phyloP scores from a whole-genome alignment of 208 protist genomes.

The Acanthamoeba royreba region DNA sequence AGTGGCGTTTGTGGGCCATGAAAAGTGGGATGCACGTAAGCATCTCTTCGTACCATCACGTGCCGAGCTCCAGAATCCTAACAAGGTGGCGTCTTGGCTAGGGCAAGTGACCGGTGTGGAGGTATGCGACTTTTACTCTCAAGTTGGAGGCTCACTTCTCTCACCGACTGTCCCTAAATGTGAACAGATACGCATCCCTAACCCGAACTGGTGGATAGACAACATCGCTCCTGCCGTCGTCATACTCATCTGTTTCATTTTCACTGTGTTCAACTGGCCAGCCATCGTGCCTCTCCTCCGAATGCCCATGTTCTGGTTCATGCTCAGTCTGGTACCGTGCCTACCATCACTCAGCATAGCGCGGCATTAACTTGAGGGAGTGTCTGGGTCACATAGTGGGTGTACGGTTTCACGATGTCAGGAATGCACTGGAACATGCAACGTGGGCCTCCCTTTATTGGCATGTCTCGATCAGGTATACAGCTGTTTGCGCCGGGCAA shows the following conservation, averaged over 20 bases:
- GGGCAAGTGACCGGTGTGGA: not conserved
- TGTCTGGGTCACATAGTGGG: not conserved
- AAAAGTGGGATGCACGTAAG: not conserved
- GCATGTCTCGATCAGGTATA: not conserved
- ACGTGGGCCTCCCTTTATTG: not conserved
- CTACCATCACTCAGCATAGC: not conserved
- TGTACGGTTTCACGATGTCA: not conserved
- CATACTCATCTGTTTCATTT: not conserved
- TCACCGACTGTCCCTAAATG: not conserved
- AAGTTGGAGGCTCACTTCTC: not conserved
- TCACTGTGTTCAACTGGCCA: not conserved
- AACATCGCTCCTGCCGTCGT: not conserved
- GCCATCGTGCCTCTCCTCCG: not conserved
- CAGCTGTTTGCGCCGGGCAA: not conserved
- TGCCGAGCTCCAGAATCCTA: not conserved
- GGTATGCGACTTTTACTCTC: too few relatives aligned
- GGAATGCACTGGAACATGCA: not conserved
- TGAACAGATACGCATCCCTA: not conserved
- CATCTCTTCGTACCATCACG: not conserved
- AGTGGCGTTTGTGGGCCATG: not conserved
- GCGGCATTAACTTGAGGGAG: not conserved
- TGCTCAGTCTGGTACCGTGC: not conserved
- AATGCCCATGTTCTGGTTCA: not conserved
- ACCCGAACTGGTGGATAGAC: not conserved
- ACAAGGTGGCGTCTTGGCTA: not conserved